Conservation (phyloP, 1,139 yeast species). For the Candida tetrigidarum region DNA sequence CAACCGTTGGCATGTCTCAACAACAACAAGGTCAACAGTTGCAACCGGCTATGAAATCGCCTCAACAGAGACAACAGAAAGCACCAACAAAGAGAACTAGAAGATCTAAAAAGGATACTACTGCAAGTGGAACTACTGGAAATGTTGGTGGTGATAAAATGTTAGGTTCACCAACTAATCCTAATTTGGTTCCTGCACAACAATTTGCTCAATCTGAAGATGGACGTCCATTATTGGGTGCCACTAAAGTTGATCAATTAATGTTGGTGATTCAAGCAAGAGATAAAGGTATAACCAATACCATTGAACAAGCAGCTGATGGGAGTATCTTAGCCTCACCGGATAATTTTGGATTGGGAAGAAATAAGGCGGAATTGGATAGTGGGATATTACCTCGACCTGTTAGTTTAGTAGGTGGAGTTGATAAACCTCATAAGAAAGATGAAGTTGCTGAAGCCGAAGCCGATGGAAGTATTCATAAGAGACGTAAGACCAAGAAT, state of each 20-base stretch:
- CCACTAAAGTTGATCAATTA: constrained; percentile 86
- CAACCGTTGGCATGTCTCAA: neutral
- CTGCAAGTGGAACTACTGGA: constrained; percentile 3
- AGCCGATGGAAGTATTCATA: constrained; percentile 22
- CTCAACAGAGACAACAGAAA: constrained; percentile 8
- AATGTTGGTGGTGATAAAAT: neutral
- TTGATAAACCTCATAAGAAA: constrained; percentile 62
- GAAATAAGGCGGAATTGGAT: constrained; percentile 30
- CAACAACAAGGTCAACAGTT: constrained; percentile 2
- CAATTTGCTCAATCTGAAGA: constrained; percentile 54
- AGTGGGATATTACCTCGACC: constrained; percentile 57
- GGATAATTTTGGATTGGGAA: constrained; percentile 56
- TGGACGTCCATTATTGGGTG: constrained; percentile 75
- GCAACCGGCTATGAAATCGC: constrained; percentile 7
- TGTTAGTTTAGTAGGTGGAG: constrained; percentile 79
- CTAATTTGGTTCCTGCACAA: constrained; percentile 45
- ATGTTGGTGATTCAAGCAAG: constrained; percentile 91
- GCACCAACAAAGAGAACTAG: constrained; percentile 4
- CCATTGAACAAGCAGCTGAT: constrained; percentile 64
- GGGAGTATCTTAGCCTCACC: constrained; percentile 56
- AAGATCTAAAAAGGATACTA: constrained; percentile 6
- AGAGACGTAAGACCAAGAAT: constrained; percentile 46
- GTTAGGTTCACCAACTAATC: constrained; percentile 13
- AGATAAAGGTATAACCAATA: constrained; percentile 68
- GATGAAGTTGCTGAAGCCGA: constrained; percentile 20